Base-by-base conservation (phyloP, 2,329 filamentous ascomycete genomes). In the Talaromyces sp. region DNA sequence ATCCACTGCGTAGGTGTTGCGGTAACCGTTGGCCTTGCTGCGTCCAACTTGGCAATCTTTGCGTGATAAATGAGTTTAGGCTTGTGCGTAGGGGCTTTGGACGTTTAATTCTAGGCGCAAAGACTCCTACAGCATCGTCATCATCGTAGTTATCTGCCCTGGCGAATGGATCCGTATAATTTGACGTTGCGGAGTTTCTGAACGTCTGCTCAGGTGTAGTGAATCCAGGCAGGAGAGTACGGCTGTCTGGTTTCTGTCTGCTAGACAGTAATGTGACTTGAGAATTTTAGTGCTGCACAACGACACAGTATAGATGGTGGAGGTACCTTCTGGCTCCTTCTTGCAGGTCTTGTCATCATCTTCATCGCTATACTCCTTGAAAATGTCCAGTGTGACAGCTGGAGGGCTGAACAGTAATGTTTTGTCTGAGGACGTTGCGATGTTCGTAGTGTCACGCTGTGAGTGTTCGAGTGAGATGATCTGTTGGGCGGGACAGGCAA, bases 261-360 rank as follows among this genome's bases (percentile, higher is more conserved):
- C 16, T 33, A 16, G 47, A 16, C 47, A 16, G 13, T 7, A 16
- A 13, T 14, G 47, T 16, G 47, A 50, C 22, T 50, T 50, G 19
- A 50, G 22, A 31, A 27, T 27, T 6, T 50, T 16, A 50, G 22
- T 14, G 8, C 16, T 50, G 47, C 13, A 31, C 47, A 50, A 31
- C 2, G 1, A 8, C 3, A 6, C 27, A 16, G 13, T 31, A 50
- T 3, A 31, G 47, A 27, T 16, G 22, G 27, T 16, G n/a, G 33
- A 35, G 56, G 24, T 14, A 60, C 62, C 56, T 45, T 60, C 56
- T 43, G 37, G 35, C n/a, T 60, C 35, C 11, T 47, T 22, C n/a
- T 56, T 22, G 3, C 24, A 9, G 45, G 33, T 49, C 24, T 54
- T 39, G 9, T 57, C 27, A 9, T 45, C 56, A 9, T 41, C 39